Conservation (phyloP, 1,284 basidiomycete species). For the Macrocystidia cucumis region DNA sequence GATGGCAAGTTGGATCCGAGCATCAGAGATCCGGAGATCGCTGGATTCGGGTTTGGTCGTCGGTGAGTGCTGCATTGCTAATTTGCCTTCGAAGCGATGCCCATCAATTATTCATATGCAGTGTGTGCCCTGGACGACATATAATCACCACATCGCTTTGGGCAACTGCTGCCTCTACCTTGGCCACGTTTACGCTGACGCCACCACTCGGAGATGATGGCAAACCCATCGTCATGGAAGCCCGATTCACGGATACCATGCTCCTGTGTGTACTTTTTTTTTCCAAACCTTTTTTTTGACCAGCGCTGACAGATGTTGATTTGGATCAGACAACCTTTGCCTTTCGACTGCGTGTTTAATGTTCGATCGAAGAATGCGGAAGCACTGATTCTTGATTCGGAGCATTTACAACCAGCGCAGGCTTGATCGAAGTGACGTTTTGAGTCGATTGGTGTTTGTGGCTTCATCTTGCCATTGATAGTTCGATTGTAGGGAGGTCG, state of each 20-base stretch:
- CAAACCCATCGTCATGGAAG: constrained; percentile 15
- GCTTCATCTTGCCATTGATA: too few species aligned
- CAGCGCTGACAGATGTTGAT: constrained; percentile 10
- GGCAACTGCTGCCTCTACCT: constrained; percentile 24
- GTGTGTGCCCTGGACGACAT: constrained; percentile 28
- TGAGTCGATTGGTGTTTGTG: too few species aligned
- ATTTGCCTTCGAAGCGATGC: too few species aligned
- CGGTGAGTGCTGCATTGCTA: constrained; percentile 13
- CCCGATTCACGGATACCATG: too few species aligned
- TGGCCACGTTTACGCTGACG: constrained; percentile 15
- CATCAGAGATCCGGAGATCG: constrained; percentile 20
- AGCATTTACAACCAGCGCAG: too few species aligned
- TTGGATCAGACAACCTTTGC: not conserved
- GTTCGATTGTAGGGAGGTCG: too few species aligned
- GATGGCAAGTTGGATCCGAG: constrained; percentile 21
- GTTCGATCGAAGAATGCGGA: not conserved
- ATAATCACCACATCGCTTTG: constrained; percentile 24
- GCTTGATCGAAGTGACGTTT: too few species aligned
- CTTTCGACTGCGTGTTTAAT: not conserved
- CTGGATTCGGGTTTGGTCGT: constrained; percentile 29
- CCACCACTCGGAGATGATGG: constrained; percentile 15
- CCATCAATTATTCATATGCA: constrained; percentile 7
- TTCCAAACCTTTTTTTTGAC: constrained; percentile 10
- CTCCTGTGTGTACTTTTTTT: too few species aligned
- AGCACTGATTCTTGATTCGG: too few species aligned